Base-by-base conservation (phyloP, 495 filamentous ascomycete species). In the Aspergillus heteromorphus region DNA sequence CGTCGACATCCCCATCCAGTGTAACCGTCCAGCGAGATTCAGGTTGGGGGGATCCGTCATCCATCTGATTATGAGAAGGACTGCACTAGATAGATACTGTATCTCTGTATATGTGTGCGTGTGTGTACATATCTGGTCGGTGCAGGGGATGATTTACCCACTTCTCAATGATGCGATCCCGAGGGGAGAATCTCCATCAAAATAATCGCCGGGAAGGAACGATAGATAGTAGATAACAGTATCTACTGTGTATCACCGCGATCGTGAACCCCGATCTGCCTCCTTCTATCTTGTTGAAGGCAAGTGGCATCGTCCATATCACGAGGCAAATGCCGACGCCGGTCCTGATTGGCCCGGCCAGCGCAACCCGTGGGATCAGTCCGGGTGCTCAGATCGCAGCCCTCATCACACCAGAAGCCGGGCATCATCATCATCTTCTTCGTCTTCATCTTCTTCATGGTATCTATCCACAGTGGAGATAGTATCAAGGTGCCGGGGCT, bases 361-460 rank as follows among this genome's bases (percentile, higher is more conserved):
- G 27, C 19, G 20, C 18, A 34, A 17, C 17, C 25, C 20, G 31
- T 13, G 48, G 21, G 48, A 56, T 56, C 29, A 45, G 36, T 9
- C 40, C 42, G 38, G 31, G 55, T 51, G 55, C 55, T 57, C 55
- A 53, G 55, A 52, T 57, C 55, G 27, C 45, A 55, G 17, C n/a
- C 18, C 19, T 29, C 27, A 4, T 48, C 16, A 8, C n/a, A 23
- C 14, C 27, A 23, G 10, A 4, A 29, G 31, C 23, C 7, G 23
- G 16, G 23, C 23, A 48, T 25, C 45, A 16, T 25, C 16, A 27
- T n/a, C n/a, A 11, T 48, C 25, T 27, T 27, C 4, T 3, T 27
- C 4, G 23, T 27, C 23, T 3, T 27, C 20, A 10, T 45, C 17
- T 18, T 45, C 18, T 45, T 45, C 20, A 45, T 45, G 4, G 4